Base-by-base conservation (phyloP, 2,329 filamentous ascomycete genomes). In the Delphinella strobiligena region DNA sequence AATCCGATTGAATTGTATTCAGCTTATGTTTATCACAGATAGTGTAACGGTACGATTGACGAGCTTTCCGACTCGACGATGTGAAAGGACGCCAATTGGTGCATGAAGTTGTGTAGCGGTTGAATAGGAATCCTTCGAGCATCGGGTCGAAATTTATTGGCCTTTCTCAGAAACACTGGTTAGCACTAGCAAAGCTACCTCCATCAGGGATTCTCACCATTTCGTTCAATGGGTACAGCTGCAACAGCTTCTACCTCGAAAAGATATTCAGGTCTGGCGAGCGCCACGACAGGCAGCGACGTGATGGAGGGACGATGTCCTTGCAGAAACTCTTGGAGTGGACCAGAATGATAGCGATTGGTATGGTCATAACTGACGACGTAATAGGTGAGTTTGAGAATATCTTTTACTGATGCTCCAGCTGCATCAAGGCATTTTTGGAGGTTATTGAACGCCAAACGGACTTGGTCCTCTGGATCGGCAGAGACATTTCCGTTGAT, bases 171-270 rank as follows among this genome's bases (percentile, higher is more conserved):
- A n/a, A n/a, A n/a, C n/a, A n/a, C n/a, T n/a, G n/a, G n/a, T n/a
- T n/a, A n/a, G n/a, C n/a, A n/a, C n/a, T n/a, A n/a, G n/a, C n/a
- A n/a, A n/a, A n/a, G n/a, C n/a, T n/a, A n/a, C n/a, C n/a, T n/a
- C n/a, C n/a, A n/a, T n/a, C n/a, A n/a, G n/a, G n/a, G n/a, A n/a
- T n/a, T n/a, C n/a, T n/a, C n/a, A n/a, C n/a, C n/a, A n/a, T n/a
- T n/a, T n/a, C n/a, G n/a, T n/a, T n/a, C n/a, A 27, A 27, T 7
- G 12, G 49, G 47, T 10, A 49, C 45, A 8, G 46, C 47, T 2
- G 48, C 48, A 1, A 41, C 47, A 7, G 48, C 51, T 31, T 54
- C 52, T 30, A 54, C 45, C 40, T 54, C 51, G 31, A 54, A 52
- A 1, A 50, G 33, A 16, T 49, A 47, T 11, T 46, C 45, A 4